phyloP scores from a whole-genome alignment of 305 asterid species.

The Fraxinus nigra region DNA sequence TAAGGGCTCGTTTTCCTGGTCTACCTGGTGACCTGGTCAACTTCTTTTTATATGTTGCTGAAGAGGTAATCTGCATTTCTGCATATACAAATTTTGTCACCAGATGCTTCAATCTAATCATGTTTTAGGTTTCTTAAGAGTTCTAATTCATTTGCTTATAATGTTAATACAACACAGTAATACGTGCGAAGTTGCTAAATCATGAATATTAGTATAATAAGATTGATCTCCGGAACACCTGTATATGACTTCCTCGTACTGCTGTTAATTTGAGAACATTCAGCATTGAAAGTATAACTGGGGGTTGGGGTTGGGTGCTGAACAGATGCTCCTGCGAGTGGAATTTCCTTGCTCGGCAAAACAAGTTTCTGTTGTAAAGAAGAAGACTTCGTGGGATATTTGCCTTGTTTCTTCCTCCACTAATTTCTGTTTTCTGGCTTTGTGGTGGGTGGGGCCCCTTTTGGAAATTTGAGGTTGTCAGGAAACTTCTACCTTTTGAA shows the following conservation, averaged over 20 bases:
- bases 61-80: slow-evolving; percentile 59
- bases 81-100: neutral
- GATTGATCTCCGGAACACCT: neutral
- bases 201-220: neutral
- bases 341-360: neutral
- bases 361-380: neutral
- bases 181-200: neutral
- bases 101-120: neutral
- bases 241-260: neutral
- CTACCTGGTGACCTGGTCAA: slow-evolving; percentile 97
- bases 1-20: slow-evolving; percentile 99
- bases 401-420: neutral
- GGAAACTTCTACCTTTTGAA: neutral
- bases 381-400: neutral
- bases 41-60: slow-evolving; percentile 87
- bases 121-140: neutral
- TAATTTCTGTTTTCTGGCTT: neutral
- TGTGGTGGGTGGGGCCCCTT: neutral
- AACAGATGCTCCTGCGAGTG: neutral
- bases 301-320: neutral
- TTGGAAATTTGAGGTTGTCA: neutral
- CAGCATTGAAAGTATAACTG: neutral
- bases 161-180: neutral
- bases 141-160: neutral
- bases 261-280: neutral